These are phyloP conservation scores for Artemisia annua DNA, from an alignment of 129 eudicot genomes.

Conservation along the genomic window DNA sequence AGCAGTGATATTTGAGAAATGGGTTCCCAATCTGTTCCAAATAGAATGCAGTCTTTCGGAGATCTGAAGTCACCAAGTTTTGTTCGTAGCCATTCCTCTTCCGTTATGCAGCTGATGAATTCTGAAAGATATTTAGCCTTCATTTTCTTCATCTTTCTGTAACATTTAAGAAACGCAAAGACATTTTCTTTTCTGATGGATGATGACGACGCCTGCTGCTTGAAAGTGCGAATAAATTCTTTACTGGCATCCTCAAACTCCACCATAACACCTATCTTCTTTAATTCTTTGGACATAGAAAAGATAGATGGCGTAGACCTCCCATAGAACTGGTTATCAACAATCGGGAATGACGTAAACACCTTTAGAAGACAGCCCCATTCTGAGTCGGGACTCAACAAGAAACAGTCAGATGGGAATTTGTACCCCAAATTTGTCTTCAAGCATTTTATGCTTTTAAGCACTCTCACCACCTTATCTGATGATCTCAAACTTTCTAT, in stretches of 20 bases:
- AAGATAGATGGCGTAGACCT: not conserved
- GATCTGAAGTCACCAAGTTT: constrained; percentile 49
- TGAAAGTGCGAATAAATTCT: constrained; percentile 37
- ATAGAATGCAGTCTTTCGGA: constrained; percentile 48
- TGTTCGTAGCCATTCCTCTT: constrained; percentile 50
- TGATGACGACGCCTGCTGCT: constrained; percentile 31
- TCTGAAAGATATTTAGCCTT: constrained; percentile 23
- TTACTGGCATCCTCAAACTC: constrained; percentile 37
- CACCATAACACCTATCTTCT: constrained; percentile 45
- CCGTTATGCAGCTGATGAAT: constrained; percentile 32
- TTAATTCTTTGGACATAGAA: constrained; percentile 23
- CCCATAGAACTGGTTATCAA: constrained; percentile 45
- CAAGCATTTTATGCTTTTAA: constrained; percentile 38
- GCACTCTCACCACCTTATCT: constrained; percentile 26
- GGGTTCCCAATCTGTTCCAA: constrained; percentile 38
- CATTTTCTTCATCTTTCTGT: constrained; percentile 27
- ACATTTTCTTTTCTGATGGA: constrained; percentile 37
- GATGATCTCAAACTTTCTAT: constrained; percentile 18
- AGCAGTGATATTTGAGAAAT: constrained; percentile 40
- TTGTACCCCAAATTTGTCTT: constrained; percentile 47
- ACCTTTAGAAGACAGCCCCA: constrained; percentile 56
- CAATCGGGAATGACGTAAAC: constrained; percentile 39
- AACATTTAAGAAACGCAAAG: constrained; percentile 33
- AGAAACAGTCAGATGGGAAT: constrained; percentile 42
- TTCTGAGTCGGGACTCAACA: constrained; percentile 33